A percentile compares a stretch with the other conserved stretches of the same genome.
Conservation (phyloP, 805 yeast species). For the Metschnikowia henanensis region DNA sequence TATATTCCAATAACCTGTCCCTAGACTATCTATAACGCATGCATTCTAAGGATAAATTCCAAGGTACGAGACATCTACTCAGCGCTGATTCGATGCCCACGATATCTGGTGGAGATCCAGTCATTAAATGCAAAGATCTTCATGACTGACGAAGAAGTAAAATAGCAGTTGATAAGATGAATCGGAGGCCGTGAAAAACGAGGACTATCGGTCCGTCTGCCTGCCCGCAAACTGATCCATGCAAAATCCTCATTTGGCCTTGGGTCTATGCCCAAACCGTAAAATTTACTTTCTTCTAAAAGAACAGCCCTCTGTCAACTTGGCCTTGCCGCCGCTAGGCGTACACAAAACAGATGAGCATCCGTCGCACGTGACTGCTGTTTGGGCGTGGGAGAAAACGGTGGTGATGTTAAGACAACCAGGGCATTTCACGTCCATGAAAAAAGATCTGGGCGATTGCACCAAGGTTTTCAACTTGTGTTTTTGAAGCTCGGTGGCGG, state of each 20-base stretch:
- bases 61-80: too few relatives aligned
- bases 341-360: conserved; percentile 98
- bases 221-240: background rate
- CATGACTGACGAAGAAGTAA: conserved; percentile 10
- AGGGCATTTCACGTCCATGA: conserved; percentile 99
- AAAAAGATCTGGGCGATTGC: conserved; percentile 97
- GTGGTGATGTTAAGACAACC: conserved; percentile 99
- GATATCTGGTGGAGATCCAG: conserved; percentile 9
- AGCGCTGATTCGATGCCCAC: too few relatives aligned
- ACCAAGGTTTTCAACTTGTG: conserved; percentile 98
- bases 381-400: conserved; percentile 99
- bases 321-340: conserved; percentile 99
- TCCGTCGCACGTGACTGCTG: conserved; percentile 99
- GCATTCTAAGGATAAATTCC: conserved; percentile 22
- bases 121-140: conserved; percentile 17
- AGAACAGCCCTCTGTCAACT: conserved; percentile 98
- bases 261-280: too few relatives aligned
- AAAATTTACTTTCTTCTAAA: conserved; percentile 89
- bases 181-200: background rate
- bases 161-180: conserved; percentile 5
- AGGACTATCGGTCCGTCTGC: background rate
- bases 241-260: background rate
- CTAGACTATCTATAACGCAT: conserved; percentile 18
- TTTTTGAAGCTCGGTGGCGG: conserved; percentile 94
- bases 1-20: conserved; percentile 8